These are phyloP conservation scores for Didymella pomorum DNA, from an alignment of 2,329 filamentous ascomycete species.

Conservation along the genomic window DNA sequence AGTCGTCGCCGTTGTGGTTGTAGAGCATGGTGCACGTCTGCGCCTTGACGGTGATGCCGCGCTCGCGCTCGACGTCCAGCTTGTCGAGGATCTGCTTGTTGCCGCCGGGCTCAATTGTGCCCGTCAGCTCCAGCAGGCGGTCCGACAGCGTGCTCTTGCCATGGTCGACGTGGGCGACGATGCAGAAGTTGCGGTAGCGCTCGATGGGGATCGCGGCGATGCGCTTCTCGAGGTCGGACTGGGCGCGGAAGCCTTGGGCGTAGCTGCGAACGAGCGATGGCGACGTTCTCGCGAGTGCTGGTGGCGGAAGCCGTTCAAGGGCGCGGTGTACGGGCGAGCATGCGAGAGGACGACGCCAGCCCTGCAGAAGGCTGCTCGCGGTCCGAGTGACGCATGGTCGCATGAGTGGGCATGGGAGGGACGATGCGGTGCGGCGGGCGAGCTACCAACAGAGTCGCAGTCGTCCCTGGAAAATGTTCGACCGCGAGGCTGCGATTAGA, in stretches of 20 bases:
- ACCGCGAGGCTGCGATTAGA: conserved; percentile 14
- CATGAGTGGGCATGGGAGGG: conserved; percentile 53
- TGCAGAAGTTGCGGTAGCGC: conserved; percentile 93
- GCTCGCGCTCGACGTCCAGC: conserved; percentile 92
- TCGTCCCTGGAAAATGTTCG: conserved; percentile 15
- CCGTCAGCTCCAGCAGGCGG: conserved; percentile 89
- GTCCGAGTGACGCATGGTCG: conserved; percentile 57
- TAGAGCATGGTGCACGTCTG: conserved; percentile 99
- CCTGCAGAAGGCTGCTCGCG: conserved; percentile 53
- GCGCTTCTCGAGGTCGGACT: conserved; percentile 66
- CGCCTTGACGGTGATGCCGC: conserved; percentile 97
- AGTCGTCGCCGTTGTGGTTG: conserved; percentile 80
- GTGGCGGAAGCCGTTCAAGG: conserved; percentile 37
- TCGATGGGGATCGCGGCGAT: conserved; percentile 80
- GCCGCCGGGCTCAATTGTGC: conserved; percentile 82
- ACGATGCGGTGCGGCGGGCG: conserved; percentile 9
- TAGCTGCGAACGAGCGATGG: conserved; percentile 26
- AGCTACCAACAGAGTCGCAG: not conserved
- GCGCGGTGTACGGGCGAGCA: not conserved
- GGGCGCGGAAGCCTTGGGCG: conserved; percentile 51
- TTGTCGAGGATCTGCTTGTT: conserved; percentile 98
- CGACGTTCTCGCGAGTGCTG: conserved; percentile 27
- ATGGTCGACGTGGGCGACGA: conserved; percentile 98
- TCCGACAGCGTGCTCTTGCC: conserved; percentile 97
- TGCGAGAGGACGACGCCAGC: conserved; percentile 34